Evolutionary conservation across 345 rosid species (phyloP), one percentile per base, ranked within the genome.

Genomic region (Hevea brasiliensis): DNA sequence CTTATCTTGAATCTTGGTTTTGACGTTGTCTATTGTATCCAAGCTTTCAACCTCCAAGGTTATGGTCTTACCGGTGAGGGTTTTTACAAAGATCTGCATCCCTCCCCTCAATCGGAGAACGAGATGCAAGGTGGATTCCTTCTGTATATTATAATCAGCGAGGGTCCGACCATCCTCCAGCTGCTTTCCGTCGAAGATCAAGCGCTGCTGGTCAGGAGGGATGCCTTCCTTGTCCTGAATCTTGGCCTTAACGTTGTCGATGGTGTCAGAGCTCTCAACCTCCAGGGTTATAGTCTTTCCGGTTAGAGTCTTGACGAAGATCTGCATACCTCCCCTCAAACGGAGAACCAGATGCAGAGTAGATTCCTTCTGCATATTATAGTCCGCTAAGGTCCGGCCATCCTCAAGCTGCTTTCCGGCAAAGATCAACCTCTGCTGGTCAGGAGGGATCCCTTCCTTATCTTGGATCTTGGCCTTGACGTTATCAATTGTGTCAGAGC

Each of bases 101-200:
- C 61, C 61, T 24, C 61, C 61, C 2, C 61, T 58, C 61, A 58
- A 27, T 21, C 61, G 61, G 8, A 58, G 61, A 58, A 58, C 61
- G 8, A 62, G 66, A 18, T 37, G 66, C 1, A 62, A 26, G 7
- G 47, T 37, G 9, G 47, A 37, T 17, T 62, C 47, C 45, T 35
- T 62, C 26, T 62, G 47, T 8, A 62, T 62, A 21, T 62, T 62
- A 48, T 62, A 62, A 40, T 62, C 66, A 6, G 47, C 66, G 5
- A 62, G 45, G 21, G 47, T 62, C 23, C 66, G 26, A 7, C 47
- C 66, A 40, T 62, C 66, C 7, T 40, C 47, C 8, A 62, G 66
- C 15, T 35, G 66, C 15, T 62, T 62, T 1, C 66, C 66, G 6
- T 35, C 63, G n/a, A 59, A 59, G 17, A 59, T 59, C 40, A 59